Base-by-base conservation (phyloP, 2,329 filamentous ascomycete genomes). In the Grosmannia clavigera region DNA sequence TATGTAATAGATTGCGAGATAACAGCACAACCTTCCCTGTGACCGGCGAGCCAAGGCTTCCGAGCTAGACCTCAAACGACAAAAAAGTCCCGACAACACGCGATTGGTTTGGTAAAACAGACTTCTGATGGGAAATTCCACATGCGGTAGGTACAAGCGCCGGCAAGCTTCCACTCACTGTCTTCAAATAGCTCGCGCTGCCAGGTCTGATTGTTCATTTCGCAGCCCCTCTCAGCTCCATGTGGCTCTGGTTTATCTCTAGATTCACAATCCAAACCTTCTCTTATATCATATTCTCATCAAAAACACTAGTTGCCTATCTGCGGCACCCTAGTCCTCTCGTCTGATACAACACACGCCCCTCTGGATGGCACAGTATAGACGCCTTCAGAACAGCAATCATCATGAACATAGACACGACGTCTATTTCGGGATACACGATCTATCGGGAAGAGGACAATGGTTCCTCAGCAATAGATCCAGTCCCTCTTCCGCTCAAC, bases 1-100 rank as follows among this genome's bases (percentile, higher is more conserved):
- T 6, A 50, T 10, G 22, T 48, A 22, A 22, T 48, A 27, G 35
- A 14, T 40, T 40, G 84, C 67, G 89, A 83, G 68, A 83, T 81
- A 62, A 83, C 81, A 9, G 85, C 83, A 22, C 22, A 2, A 19
- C 86, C 86, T 62, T 86, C 86, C 48, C 48, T 25, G 48, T 51
- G 48, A 51, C 48, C 25, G 48, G 48, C 48, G 22, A 46, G 29
- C 12, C 10, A 27, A 27, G n/a, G 2, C 5, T 14, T 14, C n/a
- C 10, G 31, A 27, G 55, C 55, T 57, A 57, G 16, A 7, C 62
- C 61, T 33, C 60, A 60, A 61, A 55, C 46, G 62, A 57, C 31
- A 43, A 63, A 60, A 63, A 63, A 63, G 62, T 63, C 62, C 62
- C 54, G 33, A 25, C 14, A 33, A 29, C 27, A 40, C 14, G 38